Evolutionary conservation across 2,329 filamentous ascomycete genomes (phyloP).

Genomic region (Aaosphaeria pasadenensis): DNA sequence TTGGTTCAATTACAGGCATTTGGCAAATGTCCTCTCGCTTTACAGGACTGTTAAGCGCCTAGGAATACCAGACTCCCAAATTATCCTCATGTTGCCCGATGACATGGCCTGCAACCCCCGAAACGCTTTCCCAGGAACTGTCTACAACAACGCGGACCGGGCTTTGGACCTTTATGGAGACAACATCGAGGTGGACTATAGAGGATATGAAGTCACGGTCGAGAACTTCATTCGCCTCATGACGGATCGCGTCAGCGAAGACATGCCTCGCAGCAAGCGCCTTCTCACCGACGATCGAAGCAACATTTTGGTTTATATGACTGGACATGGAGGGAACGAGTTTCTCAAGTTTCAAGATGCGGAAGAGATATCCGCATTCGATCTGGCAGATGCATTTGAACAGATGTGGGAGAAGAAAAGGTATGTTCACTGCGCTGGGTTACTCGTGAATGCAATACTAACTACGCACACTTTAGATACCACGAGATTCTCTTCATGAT

Average conservation of each 20-base stretch:
- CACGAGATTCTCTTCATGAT: conserved; percentile 99
- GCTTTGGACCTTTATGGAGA: conserved; percentile 95
- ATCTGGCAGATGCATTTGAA: conserved; percentile 94
- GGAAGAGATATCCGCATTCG: conserved; percentile 94
- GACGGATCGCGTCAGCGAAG: conserved; percentile 89
- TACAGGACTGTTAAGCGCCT: conserved; percentile 98
- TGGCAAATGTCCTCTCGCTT: conserved; percentile 94
- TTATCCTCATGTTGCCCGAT: conserved; percentile 99
- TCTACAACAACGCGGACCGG: conserved; percentile 97
- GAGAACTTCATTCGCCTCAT: conserved; percentile 97
- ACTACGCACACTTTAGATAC: conserved; percentile 57
- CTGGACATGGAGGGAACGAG: conserved; percentile 94
- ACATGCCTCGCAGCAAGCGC: conserved; percentile 92
- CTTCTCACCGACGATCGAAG: conserved; percentile 91
- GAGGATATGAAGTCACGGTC: conserved; percentile 97
- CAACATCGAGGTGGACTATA: conserved; percentile 98
- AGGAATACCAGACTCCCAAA: conserved; percentile 96
- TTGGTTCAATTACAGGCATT: conserved; percentile 99
- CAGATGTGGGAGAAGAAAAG: conserved; percentile 99
- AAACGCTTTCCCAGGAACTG: conserved; percentile 94
- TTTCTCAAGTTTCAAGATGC: conserved; percentile 98
- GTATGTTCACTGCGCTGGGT: conserved; percentile 35
- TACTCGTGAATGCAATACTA: background rate
- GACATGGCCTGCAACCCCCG: conserved; percentile 99
- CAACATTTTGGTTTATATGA: conserved; percentile 99